Conservation (phyloP, 345 rosid species). For the Corchorus olitorius region DNA sequence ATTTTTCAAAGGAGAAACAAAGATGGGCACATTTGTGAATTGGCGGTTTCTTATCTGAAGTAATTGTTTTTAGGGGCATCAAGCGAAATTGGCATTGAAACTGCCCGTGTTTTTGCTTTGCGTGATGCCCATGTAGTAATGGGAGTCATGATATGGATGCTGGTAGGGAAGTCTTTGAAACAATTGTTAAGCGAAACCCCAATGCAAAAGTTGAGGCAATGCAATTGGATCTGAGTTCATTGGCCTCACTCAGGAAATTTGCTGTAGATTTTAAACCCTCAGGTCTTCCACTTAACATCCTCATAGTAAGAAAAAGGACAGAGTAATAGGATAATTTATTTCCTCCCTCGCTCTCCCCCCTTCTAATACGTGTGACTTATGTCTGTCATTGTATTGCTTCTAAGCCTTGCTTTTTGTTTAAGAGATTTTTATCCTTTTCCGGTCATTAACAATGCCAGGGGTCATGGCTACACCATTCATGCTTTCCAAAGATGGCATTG, state of each 20-base stretch:
- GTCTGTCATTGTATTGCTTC: not conserved
- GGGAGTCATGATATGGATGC: constrained; percentile 35
- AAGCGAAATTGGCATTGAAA: constrained; percentile 48
- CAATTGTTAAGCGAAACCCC: constrained; percentile 38
- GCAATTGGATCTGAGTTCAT: constrained; percentile 44
- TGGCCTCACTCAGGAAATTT: constrained; percentile 43
- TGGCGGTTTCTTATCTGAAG: not conserved
- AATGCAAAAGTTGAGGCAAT: constrained; percentile 38
- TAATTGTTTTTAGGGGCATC: constrained; percentile 37
- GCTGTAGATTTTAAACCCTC: constrained; percentile 42
- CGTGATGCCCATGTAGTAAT: constrained; percentile 47
- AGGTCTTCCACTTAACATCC: constrained; percentile 49
- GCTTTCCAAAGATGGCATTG: constrained; percentile 50
- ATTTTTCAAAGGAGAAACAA: not conserved
- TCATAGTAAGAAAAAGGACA: constrained; percentile 40
- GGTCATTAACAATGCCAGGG: constrained; percentile 56
- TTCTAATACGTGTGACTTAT: not conserved
- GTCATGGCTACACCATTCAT: constrained; percentile 40
- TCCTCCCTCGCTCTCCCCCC: not conserved
- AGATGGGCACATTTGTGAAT: not conserved
- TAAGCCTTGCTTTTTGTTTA: not conserved
- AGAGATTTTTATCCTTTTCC: not conserved
- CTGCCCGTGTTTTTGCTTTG: constrained; percentile 49
- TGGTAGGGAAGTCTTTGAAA: constrained; percentile 34
- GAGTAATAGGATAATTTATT: not conserved